These are phyloP conservation scores for Penicillium psychrosexuale DNA, from an alignment of 2,329 filamentous ascomycete genomes.

Conservation along the genomic window DNA sequence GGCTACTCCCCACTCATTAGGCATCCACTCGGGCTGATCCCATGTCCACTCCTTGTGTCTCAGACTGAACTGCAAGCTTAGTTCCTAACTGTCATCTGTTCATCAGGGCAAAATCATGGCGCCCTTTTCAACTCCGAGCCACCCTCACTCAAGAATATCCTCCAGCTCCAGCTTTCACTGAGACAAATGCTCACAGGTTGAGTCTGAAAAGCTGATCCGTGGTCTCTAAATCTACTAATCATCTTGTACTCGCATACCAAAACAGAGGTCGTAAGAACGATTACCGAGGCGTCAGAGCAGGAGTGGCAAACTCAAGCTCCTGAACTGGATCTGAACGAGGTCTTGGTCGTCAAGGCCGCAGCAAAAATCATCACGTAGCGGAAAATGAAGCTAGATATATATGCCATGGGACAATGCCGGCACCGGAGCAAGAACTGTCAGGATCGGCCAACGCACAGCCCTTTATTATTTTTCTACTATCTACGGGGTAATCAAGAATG, in stretches of 20 bases:
- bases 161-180: not conserved
- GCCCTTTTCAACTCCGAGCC: not conserved
- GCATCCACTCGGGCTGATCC: not conserved
- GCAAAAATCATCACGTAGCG: slow-evolving; percentile 35
- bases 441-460: not conserved
- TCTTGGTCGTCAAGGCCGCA: slow-evolving; percentile 25
- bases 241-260: no score
- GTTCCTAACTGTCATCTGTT: not conserved
- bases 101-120: not conserved
- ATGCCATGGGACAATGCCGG: slow-evolving; percentile 40
- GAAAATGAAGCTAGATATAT: slow-evolving; percentile 43
- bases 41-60: not conserved
- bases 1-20: not conserved
- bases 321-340: not conserved
- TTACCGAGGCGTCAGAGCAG: not conserved
- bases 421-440: slow-evolving; percentile 20
- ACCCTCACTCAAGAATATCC: not conserved
- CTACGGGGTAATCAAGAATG: no score
- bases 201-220: no score
- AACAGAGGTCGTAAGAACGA: not conserved
- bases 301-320: not conserved
- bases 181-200: not conserved
- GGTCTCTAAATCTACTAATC: not conserved
- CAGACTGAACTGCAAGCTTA: not conserved
- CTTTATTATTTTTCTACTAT: no score